Evolutionary conservation across 2,329 filamentous ascomycete genomes (phyloP), one percentile per base, ranked within the genome.

Genomic region (Xylariaceae sp.): DNA sequence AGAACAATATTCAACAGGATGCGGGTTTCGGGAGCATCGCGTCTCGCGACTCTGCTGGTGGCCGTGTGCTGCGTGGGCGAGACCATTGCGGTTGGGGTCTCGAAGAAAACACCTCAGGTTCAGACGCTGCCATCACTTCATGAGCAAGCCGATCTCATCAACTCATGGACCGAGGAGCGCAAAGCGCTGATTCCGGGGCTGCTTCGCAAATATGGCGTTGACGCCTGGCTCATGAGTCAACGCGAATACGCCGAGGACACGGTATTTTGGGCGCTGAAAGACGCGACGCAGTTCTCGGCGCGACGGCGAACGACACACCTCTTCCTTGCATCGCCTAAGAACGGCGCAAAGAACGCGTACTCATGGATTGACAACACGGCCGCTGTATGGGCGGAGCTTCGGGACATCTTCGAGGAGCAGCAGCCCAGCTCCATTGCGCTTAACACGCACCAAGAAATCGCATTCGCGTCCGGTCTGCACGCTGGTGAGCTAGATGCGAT

Each of bases 161-260:
- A 81, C 60, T 68, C 62, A 3, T 82, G 79, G 79, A 78, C 74
- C 0, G 67, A 71, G 24, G 74, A 80, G 61, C 74, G 79, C 43
- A 73, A 71, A 19, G 68, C 67, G 2, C 66, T 75, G 4, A 76
- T 82, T 28, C 78, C 79, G 3, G 68, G 64, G 0, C 68, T 81
- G 14, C 67, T 82, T 16, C 68, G 71, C 19, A 80, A 79, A 58
- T 75, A 80, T 52, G 74, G 71, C 47, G 72, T 80, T 28, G 79
- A 79, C 60, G 79, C 78, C 16, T 82, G 79, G 79, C 73, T 82
- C 48, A 78, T 80, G 62, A 79, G 76, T 70, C 78, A 82, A 67
- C 76, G 76, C 46, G 79, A 82, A 61, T 80, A 82, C 63, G 78
- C 77, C 57, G 79, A 82, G 62, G 79, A 82, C 53, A 81, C 79